Evolutionary conservation across 2,329 filamentous ascomycete genomes (phyloP).

Genomic region (Periconia macrospinosa): DNA sequence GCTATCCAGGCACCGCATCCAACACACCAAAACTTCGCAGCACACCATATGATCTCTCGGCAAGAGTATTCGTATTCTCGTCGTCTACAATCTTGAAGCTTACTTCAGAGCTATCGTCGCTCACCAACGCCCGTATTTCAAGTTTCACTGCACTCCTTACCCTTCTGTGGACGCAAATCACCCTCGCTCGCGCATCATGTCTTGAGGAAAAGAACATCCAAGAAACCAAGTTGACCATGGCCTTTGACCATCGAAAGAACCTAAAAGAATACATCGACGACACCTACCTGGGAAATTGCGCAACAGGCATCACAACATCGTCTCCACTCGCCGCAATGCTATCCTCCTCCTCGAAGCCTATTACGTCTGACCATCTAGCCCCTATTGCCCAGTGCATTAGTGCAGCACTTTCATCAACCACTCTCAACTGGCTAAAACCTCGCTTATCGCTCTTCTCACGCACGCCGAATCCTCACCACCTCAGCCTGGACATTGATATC

Average conservation of each 20-base stretch:
- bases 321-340: conserved; percentile 1
- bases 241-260: conserved; percentile 13
- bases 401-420: neutral
- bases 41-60: conserved; percentile 7
- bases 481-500: conserved; percentile 7
- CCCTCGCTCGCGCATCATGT: conserved; percentile 11
- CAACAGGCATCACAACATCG: conserved; percentile 7
- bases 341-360: neutral
- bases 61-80: conserved; percentile 9
- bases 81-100: conserved; percentile 4
- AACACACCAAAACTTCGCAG: neutral
- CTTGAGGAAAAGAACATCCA: conserved; percentile 1
- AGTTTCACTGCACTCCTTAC: conserved; percentile 19
- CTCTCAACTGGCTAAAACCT: conserved; percentile 10
- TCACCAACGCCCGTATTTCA: conserved; percentile 4
- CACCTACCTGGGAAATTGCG: conserved; percentile 12
- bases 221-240: conserved; percentile 17
- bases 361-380: neutral
- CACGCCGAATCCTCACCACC: conserved; percentile 1
- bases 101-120: neutral
- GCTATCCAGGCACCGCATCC: neutral
- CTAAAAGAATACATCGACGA: conserved; percentile 3
- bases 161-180: conserved; percentile 23
- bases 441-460: conserved; percentile 10
- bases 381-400: neutral